Percentiles rank a stretch among this genome's conserved stretches.
Conservation (phyloP, 805 yeast genomes). For the Metschnikowia arizonensis region DNA sequence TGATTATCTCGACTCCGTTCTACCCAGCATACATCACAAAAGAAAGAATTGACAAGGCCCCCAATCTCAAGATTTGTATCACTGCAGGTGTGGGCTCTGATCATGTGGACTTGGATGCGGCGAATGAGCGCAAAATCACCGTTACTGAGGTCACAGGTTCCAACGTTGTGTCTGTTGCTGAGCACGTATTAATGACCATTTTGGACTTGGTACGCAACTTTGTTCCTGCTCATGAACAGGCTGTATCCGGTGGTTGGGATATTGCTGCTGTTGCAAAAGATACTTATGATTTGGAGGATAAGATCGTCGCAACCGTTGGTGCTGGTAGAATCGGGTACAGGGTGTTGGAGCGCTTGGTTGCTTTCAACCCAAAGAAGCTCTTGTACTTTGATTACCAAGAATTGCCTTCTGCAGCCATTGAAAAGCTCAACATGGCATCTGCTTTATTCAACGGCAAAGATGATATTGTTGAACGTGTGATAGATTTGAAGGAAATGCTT, state of each 20-base stretch:
- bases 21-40: constrained; percentile 72
- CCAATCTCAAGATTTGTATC: constrained; percentile 62
- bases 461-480: constrained; percentile 54
- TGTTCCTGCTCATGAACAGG: constrained; percentile 73
- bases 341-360: constrained; percentile 63
- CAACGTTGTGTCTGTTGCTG: constrained; percentile 76
- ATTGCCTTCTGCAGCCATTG: constrained; percentile 49
- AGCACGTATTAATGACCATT: constrained; percentile 73
- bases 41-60: constrained; percentile 64
- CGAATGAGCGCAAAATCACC: constrained; percentile 57
- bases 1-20: constrained; percentile 78
- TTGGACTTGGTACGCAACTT: constrained; percentile 69
- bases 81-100: constrained; percentile 88
- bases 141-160: constrained; percentile 83
- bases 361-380: constrained; percentile 72
- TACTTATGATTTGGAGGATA: constrained; percentile 70
- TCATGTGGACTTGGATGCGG: constrained; percentile 69
- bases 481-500: constrained; percentile 59
- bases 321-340: constrained; percentile 80
- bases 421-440: constrained; percentile 35
- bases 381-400: constrained; percentile 73
- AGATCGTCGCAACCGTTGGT: constrained; percentile 75
- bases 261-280: constrained; percentile 69
- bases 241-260: constrained; percentile 62
- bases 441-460: constrained; percentile 44